Percentiles rank a stretch among this genome's conserved stretches.
phyloP scores from a whole-genome alignment of 257 asterid species.

The Prunella vulgaris region DNA sequence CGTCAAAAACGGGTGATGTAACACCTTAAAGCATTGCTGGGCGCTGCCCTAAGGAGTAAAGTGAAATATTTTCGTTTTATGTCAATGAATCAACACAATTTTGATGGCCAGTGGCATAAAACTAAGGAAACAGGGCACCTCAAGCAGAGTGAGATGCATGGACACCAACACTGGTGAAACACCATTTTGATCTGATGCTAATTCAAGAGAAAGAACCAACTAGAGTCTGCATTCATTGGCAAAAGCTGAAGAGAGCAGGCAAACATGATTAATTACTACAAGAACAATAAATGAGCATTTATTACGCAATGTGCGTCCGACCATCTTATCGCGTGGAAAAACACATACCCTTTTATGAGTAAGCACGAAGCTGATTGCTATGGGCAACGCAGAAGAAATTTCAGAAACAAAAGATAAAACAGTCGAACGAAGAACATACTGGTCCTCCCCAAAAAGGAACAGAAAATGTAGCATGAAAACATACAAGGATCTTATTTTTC shows the following conservation, averaged over 20 bases:
- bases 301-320: too few species aligned
- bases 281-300: background rate
- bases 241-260: background rate
- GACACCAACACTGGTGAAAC: background rate
- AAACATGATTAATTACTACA: background rate
- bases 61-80: too few species aligned
- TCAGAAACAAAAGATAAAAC: background rate
- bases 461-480: background rate
- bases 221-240: background rate
- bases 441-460: background rate
- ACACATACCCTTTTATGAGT: too few species aligned
- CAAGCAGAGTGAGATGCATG: background rate
- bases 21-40: too few species aligned
- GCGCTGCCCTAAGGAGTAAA: too few species aligned
- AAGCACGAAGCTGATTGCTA: background rate
- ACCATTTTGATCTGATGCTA: background rate
- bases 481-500: background rate
- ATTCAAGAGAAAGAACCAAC: background rate
- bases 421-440: background rate
- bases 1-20: too few species aligned
- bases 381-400: background rate
- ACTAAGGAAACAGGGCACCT: background rate
- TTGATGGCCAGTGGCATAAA: too few species aligned
- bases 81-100: too few species aligned
- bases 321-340: too few species aligned